These are phyloP conservation scores for Leishmania lainsoni DNA, from an alignment of 208 protist species.

Conservation along the genomic window DNA sequence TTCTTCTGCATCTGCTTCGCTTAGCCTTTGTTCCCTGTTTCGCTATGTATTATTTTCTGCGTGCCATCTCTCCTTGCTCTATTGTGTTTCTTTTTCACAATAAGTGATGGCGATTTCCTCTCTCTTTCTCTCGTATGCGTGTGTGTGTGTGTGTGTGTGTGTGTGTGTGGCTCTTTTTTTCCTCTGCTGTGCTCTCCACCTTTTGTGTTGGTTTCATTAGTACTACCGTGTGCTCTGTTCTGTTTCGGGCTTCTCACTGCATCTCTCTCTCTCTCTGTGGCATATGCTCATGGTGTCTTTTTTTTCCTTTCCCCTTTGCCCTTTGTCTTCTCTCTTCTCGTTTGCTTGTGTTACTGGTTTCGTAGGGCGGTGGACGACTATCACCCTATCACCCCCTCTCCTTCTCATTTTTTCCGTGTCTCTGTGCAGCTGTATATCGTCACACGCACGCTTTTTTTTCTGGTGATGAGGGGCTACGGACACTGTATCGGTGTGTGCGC, in stretches of 20 bases:
- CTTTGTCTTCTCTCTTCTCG: not conserved
- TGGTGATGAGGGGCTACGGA: not conserved
- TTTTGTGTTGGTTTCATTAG: constrained; percentile 2
- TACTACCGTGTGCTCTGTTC: not conserved
- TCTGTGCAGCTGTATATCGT: not conserved
- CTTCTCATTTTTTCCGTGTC: not conserved
- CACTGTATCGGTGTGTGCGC: not conserved
- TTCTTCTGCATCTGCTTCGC: not conserved
- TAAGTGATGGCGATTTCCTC: not conserved
- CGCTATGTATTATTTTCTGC: not conserved
- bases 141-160: not conserved
- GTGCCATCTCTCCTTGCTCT: not conserved
- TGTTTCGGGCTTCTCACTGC: not conserved
- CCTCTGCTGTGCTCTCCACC: not conserved
- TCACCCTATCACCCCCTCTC: too few species aligned
- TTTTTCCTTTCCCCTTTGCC: not conserved
- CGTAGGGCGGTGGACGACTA: too few species aligned
- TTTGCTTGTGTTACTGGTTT: not conserved
- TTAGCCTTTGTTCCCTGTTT: not conserved
- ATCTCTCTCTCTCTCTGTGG: not conserved
- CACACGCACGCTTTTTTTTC: not conserved
- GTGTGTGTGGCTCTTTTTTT: not conserved
- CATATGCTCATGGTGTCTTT: not conserved
- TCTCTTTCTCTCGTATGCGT: not conserved
- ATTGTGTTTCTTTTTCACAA: not conserved